Evolutionary conservation across 2,329 filamentous ascomycete species (phyloP), one percentile per base, ranked within the genome.

Genomic region (Fusarium napiforme): DNA sequence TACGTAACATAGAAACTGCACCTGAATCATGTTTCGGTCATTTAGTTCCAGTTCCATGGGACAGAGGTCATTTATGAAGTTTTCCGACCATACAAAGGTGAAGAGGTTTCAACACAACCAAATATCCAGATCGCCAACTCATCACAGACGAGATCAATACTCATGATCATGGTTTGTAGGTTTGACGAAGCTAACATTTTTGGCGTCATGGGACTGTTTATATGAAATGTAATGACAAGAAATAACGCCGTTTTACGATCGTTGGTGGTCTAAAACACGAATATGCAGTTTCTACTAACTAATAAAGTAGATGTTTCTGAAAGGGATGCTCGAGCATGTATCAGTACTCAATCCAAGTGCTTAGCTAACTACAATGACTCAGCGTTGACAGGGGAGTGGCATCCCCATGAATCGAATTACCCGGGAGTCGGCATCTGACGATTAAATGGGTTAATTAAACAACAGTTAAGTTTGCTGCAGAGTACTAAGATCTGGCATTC

Each of bases 401-500:
- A 15, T 23, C 46, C 6, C 11, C 28, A 32, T 18, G 46, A 9
- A 1, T 49, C 21, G 28, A 23, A 9, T 34, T 50, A 34, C 28
- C 47, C 28, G 28, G 28, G 32, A 50, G 28, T 32, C 8, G 5
- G 32, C 10, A 50, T 6, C 47, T 9, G 4, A 7, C 2, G 1
- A n/a, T n/a, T 30, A 5, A 9, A 32, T 18, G 10, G 1, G 18
- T 32, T 1, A 7, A 32, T n/a, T 18, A 9, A 32, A 32, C 7
- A 14, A 49, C 1, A 9, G 15, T 14, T 1, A n/a, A n/a, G 8
- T 1, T 1, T n/a, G 21, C 21, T 49, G 2, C 10, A n/a, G 0
- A 18, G 10, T 5, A 18, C 46, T 4, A n/a, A 32, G 5, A 7
- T 32, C 11, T 32, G 1, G 21, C 1, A 2, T 32, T 7, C 1